These are phyloP conservation scores for Saccharomyces mikatae DNA, from an alignment of 805 yeast species.

Conservation along the genomic window DNA sequence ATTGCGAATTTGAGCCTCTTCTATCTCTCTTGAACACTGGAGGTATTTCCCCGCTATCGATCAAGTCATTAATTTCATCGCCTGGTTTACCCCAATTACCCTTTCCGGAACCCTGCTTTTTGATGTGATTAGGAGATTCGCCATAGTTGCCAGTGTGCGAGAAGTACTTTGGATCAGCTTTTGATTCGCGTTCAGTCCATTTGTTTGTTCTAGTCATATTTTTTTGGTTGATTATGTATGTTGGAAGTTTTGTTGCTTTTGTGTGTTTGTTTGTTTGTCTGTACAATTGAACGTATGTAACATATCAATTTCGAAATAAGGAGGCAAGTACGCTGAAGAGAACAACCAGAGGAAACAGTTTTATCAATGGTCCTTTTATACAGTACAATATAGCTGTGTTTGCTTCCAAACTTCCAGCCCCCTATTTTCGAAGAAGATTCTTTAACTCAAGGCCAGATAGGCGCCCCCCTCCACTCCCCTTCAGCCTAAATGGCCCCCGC, in stretches of 20 bases:
- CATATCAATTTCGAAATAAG: not conserved
- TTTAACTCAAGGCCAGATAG: not conserved
- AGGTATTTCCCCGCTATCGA: conserved; percentile 50
- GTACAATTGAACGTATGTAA: not conserved
- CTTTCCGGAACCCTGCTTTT: conserved; percentile 80
- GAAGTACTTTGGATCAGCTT: conserved; percentile 61
- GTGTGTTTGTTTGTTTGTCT: not conserved
- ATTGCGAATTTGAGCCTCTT: conserved; percentile 43
- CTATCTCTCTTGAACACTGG: conserved; percentile 39
- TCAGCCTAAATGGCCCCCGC: not conserved
- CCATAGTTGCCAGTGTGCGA: conserved; percentile 66
- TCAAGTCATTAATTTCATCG: conserved; percentile 62
- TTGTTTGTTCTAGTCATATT: conserved; percentile 71
- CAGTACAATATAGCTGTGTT: not conserved
- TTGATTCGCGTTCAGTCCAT: conserved; percentile 58
- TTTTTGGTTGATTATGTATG: not conserved
- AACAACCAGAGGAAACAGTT: not conserved
- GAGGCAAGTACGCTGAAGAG: not conserved
- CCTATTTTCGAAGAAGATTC: not conserved
- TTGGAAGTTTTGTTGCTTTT: not conserved
- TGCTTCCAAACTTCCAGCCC: not conserved
- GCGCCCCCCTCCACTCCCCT: not conserved
- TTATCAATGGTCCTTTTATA: not conserved
- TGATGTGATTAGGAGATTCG: conserved; percentile 65
- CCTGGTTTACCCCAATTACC: conserved; percentile 84